A percentile compares a stretch with the other conserved stretches of the same genome.
phyloP scores from a whole-genome alignment of 2,329 filamentous ascomycete species.

The Cercospora citrullina region DNA sequence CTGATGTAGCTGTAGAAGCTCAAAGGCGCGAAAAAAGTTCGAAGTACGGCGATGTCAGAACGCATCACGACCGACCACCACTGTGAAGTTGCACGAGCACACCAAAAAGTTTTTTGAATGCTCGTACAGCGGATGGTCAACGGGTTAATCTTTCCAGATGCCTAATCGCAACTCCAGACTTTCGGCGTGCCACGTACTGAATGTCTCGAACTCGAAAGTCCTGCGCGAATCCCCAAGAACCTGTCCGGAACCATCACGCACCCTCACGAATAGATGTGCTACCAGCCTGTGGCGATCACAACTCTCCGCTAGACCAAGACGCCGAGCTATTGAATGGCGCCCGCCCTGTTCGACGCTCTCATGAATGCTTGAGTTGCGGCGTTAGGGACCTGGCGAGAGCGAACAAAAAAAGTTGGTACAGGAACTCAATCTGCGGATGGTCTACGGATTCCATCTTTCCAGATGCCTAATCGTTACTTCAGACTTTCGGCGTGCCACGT shows the following conservation, averaged over 20 bases:
- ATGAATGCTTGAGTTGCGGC: too few relatives aligned
- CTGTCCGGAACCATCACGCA: neutral
- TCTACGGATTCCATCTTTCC: too few relatives aligned
- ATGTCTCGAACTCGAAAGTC: neutral
- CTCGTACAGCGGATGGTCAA: neutral
- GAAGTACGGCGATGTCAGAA: neutral
- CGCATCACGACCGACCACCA: neutral
- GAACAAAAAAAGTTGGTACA: too few relatives aligned
- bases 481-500: too few relatives aligned
- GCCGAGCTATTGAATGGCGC: neutral
- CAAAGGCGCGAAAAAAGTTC: neutral
- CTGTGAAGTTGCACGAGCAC: neutral
- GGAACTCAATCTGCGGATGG: too few relatives aligned
- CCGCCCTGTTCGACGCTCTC: too few relatives aligned
- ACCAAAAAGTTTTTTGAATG: neutral
- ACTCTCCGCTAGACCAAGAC: neutral
- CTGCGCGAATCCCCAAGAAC: neutral
- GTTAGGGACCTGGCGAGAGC: too few relatives aligned
- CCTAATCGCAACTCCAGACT: neutral
- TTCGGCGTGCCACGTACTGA: neutral
- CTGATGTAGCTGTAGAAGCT: neutral
- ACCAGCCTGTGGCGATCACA: neutral
- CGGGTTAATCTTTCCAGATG: neutral
- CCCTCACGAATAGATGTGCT: neutral
- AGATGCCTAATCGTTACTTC: too few relatives aligned